These are phyloP conservation scores for Microdochium nivale DNA, from an alignment of 2,329 filamentous ascomycete genomes.

Conservation along the genomic window DNA sequence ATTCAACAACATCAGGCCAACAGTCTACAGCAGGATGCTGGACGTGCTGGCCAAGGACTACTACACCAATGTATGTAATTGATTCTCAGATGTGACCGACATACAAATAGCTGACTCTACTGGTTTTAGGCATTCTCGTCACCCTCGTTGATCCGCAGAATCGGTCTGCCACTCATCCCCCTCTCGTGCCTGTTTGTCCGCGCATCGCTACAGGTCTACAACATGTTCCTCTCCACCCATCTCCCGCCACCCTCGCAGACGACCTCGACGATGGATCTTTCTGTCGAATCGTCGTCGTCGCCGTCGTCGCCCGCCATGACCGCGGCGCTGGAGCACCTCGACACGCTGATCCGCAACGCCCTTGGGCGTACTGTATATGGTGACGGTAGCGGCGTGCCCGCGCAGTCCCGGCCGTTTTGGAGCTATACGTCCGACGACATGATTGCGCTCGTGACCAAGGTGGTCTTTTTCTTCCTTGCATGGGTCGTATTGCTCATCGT, in stretches of 20 bases:
- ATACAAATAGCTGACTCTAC: neutral
- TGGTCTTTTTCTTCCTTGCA: constrained; percentile 73
- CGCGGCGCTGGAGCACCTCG: constrained; percentile 71
- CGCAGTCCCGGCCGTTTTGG: constrained; percentile 33
- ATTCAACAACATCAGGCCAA: constrained; percentile 94
- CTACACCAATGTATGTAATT: constrained; percentile 80
- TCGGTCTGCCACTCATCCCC: constrained; percentile 86
- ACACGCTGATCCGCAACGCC: constrained; percentile 67
- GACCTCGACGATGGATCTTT: constrained; percentile 56
- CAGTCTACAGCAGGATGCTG: constrained; percentile 80
- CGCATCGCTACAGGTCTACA: constrained; percentile 89
- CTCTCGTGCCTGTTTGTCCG: constrained; percentile 93
- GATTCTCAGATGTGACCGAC: neutral
- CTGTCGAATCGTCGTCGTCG: constrained; percentile 48
- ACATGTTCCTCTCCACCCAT: constrained; percentile 92
- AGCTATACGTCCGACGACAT: constrained; percentile 61
- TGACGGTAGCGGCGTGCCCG: constrained; percentile 22
- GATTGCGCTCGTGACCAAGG: constrained; percentile 72
- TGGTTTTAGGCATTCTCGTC: constrained; percentile 68
- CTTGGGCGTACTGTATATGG: constrained; percentile 67
- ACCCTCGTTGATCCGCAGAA: constrained; percentile 78
- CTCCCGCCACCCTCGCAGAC: constrained; percentile 64
- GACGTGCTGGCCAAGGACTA: constrained; percentile 97
- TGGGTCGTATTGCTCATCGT: constrained; percentile 79
- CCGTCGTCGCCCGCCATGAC: constrained; percentile 65